Conservation (phyloP, 495 filamentous ascomycete genomes). For the Massariosphaeria phaeospora region DNA sequence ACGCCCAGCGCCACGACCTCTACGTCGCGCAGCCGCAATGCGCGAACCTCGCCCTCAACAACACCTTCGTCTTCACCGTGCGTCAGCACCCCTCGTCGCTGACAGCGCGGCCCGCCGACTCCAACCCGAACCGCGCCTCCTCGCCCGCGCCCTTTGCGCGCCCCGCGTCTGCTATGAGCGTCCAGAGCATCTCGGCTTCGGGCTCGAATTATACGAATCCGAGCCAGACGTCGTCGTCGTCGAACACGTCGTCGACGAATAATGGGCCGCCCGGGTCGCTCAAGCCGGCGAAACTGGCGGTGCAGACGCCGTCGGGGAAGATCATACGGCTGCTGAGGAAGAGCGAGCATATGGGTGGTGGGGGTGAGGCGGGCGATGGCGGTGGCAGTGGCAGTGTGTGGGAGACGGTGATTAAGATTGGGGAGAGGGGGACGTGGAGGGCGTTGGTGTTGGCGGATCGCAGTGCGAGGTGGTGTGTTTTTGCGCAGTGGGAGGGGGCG, state of each 20-base stretch:
- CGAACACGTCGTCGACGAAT: too few relatives aligned
- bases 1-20: constrained; percentile 91
- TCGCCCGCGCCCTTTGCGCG: constrained; percentile 69
- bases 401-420: constrained; percentile 98
- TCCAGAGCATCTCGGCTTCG: constrained; percentile 61
- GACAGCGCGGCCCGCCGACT: constrained; percentile 50
- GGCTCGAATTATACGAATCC: constrained; percentile 50
- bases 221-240: constrained; percentile 8
- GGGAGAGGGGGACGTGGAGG: constrained; percentile 84
- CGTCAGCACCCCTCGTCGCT: constrained; percentile 80
- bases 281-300: constrained; percentile 93
- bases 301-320: constrained; percentile 93
- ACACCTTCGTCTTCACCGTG: constrained; percentile 95
- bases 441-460: constrained; percentile 91
- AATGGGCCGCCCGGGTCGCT: too few relatives aligned
- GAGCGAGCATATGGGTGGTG: constrained; percentile 54
- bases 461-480: constrained; percentile 96
- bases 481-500: constrained; percentile 85
- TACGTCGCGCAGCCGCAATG: constrained; percentile 97
- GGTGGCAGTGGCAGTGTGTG: constrained; percentile 72
- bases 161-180: constrained; percentile 76
- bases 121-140: constrained; percentile 40
- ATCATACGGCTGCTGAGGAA: constrained; percentile 87
- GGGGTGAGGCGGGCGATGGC: constrained; percentile 60
- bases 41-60: constrained; percentile 76